phyloP scores from a whole-genome alignment of 208 protist genomes.

The Crithidia mellificae region DNA sequence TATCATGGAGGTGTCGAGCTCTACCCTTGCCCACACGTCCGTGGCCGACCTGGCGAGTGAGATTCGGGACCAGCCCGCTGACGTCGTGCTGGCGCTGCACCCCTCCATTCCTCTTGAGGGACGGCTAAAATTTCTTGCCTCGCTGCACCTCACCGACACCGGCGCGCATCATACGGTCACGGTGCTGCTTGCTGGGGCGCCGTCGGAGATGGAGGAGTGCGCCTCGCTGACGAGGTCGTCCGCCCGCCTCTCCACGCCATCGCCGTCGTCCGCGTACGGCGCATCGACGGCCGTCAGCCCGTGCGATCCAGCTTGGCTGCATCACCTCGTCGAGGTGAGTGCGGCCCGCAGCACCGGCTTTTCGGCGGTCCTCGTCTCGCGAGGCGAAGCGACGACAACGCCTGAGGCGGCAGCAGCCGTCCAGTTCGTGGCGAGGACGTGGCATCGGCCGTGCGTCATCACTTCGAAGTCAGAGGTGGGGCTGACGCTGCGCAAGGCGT shows the following conservation, averaged over 20 bases:
- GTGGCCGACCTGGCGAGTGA: slow-evolving; percentile 29
- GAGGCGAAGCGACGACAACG: neutral
- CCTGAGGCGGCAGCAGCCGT: slow-evolving; percentile 4
- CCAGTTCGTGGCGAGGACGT: slow-evolving; percentile 16
- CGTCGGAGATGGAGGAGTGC: slow-evolving; percentile 27
- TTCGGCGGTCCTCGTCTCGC: neutral
- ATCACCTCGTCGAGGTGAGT: slow-evolving; percentile 30
- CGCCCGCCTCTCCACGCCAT: slow-evolving; percentile 6
- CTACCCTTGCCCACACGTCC: slow-evolving; percentile 19
- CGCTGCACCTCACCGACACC: slow-evolving; percentile 26
- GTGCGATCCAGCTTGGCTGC: slow-evolving; percentile 20
- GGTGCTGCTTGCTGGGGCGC: slow-evolving; percentile 25
- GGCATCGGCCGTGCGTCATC: slow-evolving; percentile 27
- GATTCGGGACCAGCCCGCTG: slow-evolving; percentile 28
- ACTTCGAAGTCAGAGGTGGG: slow-evolving; percentile 18
- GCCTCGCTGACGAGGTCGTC: slow-evolving; percentile 24
- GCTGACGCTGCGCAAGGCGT: slow-evolving; percentile 3
- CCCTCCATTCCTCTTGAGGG: slow-evolving; percentile 8
- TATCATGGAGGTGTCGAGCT: slow-evolving; percentile 20
- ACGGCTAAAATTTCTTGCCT: slow-evolving; percentile 33
- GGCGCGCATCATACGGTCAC: slow-evolving; percentile 26
- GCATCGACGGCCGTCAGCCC: neutral
- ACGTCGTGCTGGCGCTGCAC: slow-evolving; percentile 26
- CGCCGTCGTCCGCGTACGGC: neutral
- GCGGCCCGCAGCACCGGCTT: neutral